Base-by-base conservation (phyloP, 495 filamentous ascomycete genomes). In the Penicillium macrosclerotiorum region DNA sequence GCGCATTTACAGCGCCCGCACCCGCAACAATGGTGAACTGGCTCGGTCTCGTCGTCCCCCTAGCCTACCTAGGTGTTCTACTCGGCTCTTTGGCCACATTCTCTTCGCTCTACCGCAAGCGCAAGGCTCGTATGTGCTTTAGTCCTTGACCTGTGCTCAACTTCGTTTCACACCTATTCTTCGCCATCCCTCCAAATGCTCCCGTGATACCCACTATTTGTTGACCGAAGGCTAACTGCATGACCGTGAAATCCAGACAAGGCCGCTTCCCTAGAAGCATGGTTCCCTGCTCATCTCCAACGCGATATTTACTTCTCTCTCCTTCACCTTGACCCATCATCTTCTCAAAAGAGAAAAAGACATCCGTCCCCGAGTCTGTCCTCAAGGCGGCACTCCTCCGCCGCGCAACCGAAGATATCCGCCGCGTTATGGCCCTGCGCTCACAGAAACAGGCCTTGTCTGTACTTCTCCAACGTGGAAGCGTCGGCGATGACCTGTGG, bases 401-500 rank as follows among this genome's bases (percentile, higher is more conserved):
- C 42, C 83, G 93, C 54, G 93, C 94, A 19, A 79, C 83, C 4
- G 93, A 97, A 64, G 90, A 97, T 63, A 93, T 98, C 62, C 76
- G 84, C 54, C 82, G 93, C 45, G 86, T 98, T 32, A 83, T 98
- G 63, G 79, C 88, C 48, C 78, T 98, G 47, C 79, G 90, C 47
- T 83, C 75, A 35, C 83, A 89, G 49, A 98, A 97, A 70, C 84
- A 85, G 41, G 87, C 93, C 6, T 76, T 95, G 59, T 82, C 85
- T 50, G 81, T 81, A 39, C 72, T 98, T 31, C 66, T 97, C 37
- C 89, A 95, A 68, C 75, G 88, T 33, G 94, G 94, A 1, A 92
- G 87, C 64, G 90, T 98, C 1, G 92, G 94, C 6, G 94, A 98
- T 68, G 93, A 98, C 65, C 65, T 97, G 31, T 96, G 90, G 87